phyloP scores from a whole-genome alignment of 192 early-diverging fungal genomes.

The Coemansia sp. region DNA sequence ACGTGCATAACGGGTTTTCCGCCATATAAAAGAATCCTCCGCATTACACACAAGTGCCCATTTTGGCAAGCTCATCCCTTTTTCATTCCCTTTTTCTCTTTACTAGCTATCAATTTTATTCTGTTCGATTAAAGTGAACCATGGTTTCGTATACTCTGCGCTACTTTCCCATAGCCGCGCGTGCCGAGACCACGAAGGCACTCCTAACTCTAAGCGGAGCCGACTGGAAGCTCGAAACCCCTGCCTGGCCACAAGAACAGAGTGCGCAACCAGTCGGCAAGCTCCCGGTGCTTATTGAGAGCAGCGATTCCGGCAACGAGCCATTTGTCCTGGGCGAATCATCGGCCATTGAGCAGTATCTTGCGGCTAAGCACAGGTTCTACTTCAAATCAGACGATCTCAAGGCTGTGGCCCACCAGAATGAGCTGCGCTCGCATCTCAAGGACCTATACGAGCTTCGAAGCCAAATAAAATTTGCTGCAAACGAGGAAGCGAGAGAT shows the following conservation, averaged over 20 bases:
- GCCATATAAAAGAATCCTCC: too few relatives aligned
- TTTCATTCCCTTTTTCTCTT: too few relatives aligned
- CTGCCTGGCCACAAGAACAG: constrained; percentile 53
- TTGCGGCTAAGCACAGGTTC: constrained; percentile 45
- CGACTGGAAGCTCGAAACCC: constrained; percentile 25
- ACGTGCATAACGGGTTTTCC: not conserved
- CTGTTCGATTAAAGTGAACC: not conserved
- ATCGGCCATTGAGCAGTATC: constrained; percentile 55
- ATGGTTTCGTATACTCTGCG: constrained; percentile 20
- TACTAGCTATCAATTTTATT: too few relatives aligned
- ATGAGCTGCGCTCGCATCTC: constrained; percentile 25
- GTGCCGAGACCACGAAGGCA: constrained; percentile 22
- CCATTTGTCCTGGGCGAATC: constrained; percentile 47
- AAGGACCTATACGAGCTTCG: constrained; percentile 11
- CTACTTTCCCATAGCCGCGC: constrained; percentile 34
- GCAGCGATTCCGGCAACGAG: constrained; percentile 13
- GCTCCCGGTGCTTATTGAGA: constrained; percentile 58
- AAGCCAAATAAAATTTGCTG: not conserved
- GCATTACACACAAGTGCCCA: too few relatives aligned
- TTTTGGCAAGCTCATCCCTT: too few relatives aligned
- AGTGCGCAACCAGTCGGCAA: constrained; percentile 53
- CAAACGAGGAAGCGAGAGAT: constrained; percentile 17
- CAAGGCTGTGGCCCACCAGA: constrained; percentile 30
- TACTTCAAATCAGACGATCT: constrained; percentile 15
- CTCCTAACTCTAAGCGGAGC: constrained; percentile 50